Conservation (phyloP, 164 flowering plant genomes). For the Umbilicus rupestris region DNA sequence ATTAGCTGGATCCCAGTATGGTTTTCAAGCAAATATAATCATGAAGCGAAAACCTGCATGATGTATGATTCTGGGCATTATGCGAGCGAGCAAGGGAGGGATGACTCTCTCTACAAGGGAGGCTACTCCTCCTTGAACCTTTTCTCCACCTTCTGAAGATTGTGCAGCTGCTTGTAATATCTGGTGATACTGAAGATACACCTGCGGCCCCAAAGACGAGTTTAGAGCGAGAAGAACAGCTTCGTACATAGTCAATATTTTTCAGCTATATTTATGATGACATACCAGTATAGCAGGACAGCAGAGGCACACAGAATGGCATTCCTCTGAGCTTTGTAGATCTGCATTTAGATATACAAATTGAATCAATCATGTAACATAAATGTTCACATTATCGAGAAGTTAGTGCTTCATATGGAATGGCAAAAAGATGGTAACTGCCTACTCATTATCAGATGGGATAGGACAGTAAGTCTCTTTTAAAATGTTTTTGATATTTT, state of each 20-base stretch:
- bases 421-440: background rate
- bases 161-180: conserved; percentile 5
- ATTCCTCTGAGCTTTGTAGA: conserved; percentile 89
- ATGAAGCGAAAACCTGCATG: background rate
- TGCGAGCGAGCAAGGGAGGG: background rate
- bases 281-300: conserved; percentile 80
- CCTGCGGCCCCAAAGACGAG: background rate
- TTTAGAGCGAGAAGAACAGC: background rate
- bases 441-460: too few relatives aligned
- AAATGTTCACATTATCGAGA: background rate
- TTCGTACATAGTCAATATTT: background rate
- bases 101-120: background rate
- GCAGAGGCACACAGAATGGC: conserved; percentile 60
- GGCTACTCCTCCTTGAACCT: conserved; percentile 5
- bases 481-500: too few relatives aligned
- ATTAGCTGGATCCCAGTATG: too few relatives aligned
- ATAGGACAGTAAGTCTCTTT: too few relatives aligned
- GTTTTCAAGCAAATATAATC: background rate
- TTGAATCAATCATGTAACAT: background rate
- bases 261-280: background rate
- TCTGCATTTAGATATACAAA: conserved; percentile 30
- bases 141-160: conserved; percentile 1
- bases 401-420: too few relatives aligned
- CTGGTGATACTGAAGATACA: conserved; percentile 5
- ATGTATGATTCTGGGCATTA: background rate